Evolutionary conservation across 441 rosid species (phyloP).

Genomic region (Dalechampia spathulata): DNA sequence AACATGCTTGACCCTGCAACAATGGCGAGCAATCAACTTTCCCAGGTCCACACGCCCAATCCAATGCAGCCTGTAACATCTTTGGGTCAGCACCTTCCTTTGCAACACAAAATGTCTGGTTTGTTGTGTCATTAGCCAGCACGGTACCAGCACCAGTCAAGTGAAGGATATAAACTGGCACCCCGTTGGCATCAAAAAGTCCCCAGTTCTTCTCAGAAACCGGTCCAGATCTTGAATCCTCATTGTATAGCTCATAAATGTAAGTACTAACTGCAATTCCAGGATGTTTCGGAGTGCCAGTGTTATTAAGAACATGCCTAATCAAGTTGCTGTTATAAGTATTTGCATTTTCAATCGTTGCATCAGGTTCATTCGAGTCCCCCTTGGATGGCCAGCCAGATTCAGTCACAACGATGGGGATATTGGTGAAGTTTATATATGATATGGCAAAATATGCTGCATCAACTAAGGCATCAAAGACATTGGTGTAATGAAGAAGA

Average conservation of each 20-base stretch:
- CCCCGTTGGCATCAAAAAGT: conserved; percentile 58
- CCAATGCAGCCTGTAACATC: conserved; percentile 92
- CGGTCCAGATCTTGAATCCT: conserved; percentile 60
- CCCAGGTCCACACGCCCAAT: conserved; percentile 99
- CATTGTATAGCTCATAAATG: conserved; percentile 90
- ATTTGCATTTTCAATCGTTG: conserved; percentile 71
- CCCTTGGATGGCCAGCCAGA: conserved; percentile 98
- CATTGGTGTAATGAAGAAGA: conserved; percentile 85
- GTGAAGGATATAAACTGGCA: conserved; percentile 62
- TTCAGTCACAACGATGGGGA: conserved; percentile 68
- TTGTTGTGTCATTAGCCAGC: conserved; percentile 84
- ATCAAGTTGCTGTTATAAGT: conserved; percentile 89
- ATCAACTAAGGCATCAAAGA: conserved; percentile 84
- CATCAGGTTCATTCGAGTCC: conserved; percentile 58
- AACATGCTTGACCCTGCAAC: conserved; percentile 73
- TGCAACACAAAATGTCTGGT: conserved; percentile 82
- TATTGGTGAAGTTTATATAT: conserved; percentile 65
- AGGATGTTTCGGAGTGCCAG: conserved; percentile 91
- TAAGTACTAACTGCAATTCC: conserved; percentile 62
- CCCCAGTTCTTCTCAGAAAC: conserved; percentile 92
- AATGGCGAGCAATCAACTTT: conserved; percentile 67
- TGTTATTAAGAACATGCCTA: conserved; percentile 71
- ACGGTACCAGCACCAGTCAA: conserved; percentile 73
- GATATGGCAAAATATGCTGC: conserved; percentile 88
- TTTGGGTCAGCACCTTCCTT: conserved; percentile 65